Evolutionary conservation across 768 basidiomycete species (phyloP), one percentile per base, ranked within the genome.

Genomic region (Suillus weaverae): DNA sequence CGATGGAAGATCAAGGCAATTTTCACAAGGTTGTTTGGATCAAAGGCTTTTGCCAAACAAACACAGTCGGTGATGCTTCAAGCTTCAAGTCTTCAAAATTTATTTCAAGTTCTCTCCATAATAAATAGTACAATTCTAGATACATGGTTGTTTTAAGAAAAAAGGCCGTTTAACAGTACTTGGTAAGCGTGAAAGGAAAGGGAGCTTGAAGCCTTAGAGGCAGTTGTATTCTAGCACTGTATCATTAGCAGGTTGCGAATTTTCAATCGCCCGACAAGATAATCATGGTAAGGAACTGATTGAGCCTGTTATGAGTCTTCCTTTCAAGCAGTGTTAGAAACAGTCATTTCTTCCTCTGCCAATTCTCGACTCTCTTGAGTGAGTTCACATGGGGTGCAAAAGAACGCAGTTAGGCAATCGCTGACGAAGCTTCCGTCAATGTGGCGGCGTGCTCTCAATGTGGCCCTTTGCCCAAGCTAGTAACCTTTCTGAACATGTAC

Each of bases 281-380:
- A 46, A n/a, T 1, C 10, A 41, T 16, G 39, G 11, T 46, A 22
- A 11, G 11, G 1, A 44, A n/a, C n/a, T 22, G 11, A 48, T 48
- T 26, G 22, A 11, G 13, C 22, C 18, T 30, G 18, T 20, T 20
- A 4, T 30, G 5, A 13, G 20, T 20, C 26, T 39, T 26, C 18
- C 38, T 30, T 10, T 13, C 26, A 26, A 26, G 26, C 26, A 6
- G 16, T 7, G 10, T 41, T 41, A 18, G 26, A 1, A 18, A 1
- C 3, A 41, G 26, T 10, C 10, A 10, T 41, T 48, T 84, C 84
- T 68, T 85, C 84, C 62, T 81, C 71, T 69, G 80, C 78, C 13
- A 86, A 66, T 66, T 86, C 84, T 36, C 78, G 76, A 36, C 74
- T 74, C 65, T 83, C 84, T 69, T 86, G 85, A 0, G 77, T 77